Conservation (phyloP, 345 rosid species). For the Heritiera littoralis region DNA sequence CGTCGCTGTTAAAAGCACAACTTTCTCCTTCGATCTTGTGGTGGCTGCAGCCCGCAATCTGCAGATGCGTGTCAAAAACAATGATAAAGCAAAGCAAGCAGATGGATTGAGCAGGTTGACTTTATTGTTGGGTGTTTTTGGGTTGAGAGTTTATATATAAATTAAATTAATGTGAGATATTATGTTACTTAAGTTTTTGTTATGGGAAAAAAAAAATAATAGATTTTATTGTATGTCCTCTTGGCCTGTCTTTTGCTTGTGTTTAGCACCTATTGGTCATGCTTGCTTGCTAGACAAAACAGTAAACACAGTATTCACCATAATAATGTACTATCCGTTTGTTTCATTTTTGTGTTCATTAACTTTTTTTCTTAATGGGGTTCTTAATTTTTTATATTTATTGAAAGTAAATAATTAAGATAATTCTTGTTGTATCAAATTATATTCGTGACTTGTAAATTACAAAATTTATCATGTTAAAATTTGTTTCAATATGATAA, state of each 20-base stretch:
- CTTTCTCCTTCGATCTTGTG: constrained; percentile 45
- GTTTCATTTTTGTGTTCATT: background rate
- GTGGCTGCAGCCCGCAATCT: constrained; percentile 5
- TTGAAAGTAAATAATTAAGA: no score
- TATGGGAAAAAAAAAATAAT: background rate
- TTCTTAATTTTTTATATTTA: background rate
- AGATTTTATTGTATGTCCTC: background rate
- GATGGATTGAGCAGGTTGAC: constrained; percentile 44
- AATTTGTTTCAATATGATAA: no score
- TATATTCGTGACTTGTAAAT: no score
- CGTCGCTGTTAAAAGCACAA: background rate
- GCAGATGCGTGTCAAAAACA: background rate
- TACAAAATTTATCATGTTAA: no score
- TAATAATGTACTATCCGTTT: background rate
- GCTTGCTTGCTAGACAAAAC: background rate
- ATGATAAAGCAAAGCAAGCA: constrained; percentile 3
- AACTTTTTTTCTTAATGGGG: constrained; percentile 10
- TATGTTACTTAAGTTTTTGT: background rate
- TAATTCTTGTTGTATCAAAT: no score
- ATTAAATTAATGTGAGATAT: background rate
- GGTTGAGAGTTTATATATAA: background rate
- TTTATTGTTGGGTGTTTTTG: constrained; percentile 1
- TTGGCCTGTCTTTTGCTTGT: background rate
- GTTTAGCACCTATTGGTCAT: background rate
- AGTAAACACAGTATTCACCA: no score